These are phyloP conservation scores for Musa troglodytarum DNA, from an alignment of 176 grass and related monocot species.

Conservation along the genomic window DNA sequence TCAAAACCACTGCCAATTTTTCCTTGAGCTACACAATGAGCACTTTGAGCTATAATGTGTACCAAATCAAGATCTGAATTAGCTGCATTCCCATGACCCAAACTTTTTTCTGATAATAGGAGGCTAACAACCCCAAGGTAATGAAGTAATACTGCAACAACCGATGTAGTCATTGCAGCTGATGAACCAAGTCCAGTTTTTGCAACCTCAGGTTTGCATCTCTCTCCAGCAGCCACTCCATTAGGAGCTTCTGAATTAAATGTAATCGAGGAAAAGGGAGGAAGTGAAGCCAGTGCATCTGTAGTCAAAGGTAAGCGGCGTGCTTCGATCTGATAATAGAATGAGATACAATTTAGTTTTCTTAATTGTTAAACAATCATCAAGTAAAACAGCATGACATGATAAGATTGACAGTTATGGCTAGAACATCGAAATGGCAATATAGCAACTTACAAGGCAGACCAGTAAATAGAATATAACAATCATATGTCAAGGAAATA, in stretches of 20 bases:
- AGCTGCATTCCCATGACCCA: conserved; percentile 14
- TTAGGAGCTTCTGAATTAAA: conserved; percentile 65
- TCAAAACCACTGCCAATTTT: conserved; percentile 96
- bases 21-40: conserved; percentile 94
- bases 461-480: no score
- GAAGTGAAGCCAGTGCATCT: conserved; percentile 64
- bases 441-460: no score
- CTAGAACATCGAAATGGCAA: no score
- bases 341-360: conserved; percentile 5
- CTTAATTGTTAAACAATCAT: conserved; percentile 3
- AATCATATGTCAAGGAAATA: no score
- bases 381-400: no score
- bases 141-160: conserved; percentile 72
- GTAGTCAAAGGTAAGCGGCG: conserved; percentile 51
- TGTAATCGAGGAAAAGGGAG: conserved; percentile 82
- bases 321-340: conserved; percentile 68
- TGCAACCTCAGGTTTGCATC: conserved; percentile 92
- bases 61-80: conserved; percentile 58
- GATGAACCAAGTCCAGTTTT: conserved; percentile 98
- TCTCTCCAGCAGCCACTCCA: conserved; percentile 40
- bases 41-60: conserved; percentile 80
- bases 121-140: conserved; percentile 80
- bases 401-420: no score
- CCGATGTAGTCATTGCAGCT: conserved; percentile 93
- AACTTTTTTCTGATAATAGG: conserved; percentile 31